Conservation (phyloP, 2,329 filamentous ascomycete genomes). For the Thielaviopsis populi region DNA sequence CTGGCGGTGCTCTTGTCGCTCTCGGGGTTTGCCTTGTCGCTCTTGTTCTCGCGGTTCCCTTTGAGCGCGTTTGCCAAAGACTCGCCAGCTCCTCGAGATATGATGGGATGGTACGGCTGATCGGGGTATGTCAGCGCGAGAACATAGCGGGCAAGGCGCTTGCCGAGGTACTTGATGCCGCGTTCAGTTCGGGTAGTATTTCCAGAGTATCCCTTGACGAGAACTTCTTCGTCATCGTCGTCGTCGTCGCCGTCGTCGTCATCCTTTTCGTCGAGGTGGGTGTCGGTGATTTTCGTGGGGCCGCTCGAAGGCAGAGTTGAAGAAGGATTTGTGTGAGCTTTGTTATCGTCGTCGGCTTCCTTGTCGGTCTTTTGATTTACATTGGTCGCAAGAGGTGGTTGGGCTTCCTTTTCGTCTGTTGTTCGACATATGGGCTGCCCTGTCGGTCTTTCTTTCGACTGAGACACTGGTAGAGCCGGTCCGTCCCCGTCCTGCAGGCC, state of each 20-base stretch:
- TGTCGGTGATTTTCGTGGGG: slow-evolving; percentile 1
- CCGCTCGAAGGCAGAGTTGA: neutral
- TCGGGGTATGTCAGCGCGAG: slow-evolving; percentile 85
- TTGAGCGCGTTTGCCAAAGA: slow-evolving; percentile 28
- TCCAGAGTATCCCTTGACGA: slow-evolving; percentile 78
- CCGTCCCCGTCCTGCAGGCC: neutral
- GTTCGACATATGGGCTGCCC: neutral
- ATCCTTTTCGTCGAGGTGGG: slow-evolving; percentile 23
- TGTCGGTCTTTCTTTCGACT: neutral
- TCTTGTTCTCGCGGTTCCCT: slow-evolving; percentile 21
- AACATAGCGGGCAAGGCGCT: slow-evolving; percentile 81
- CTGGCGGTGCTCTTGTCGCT: neutral
- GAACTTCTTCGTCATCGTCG: slow-evolving; percentile 66
- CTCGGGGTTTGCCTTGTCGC: neutral
- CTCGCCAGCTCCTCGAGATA: slow-evolving; percentile 33
- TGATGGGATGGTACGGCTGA: slow-evolving; percentile 64
- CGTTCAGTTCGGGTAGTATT: slow-evolving; percentile 85
- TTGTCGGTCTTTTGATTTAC: slow-evolving; percentile 19
- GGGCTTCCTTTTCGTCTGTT: neutral
- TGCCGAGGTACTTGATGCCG: slow-evolving; percentile 93
- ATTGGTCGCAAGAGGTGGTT: slow-evolving; percentile 9
- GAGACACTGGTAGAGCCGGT: neutral
- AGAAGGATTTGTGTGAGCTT: neutral
- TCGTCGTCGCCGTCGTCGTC: slow-evolving; percentile 37
- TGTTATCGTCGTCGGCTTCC: neutral